Conservation (phyloP, 83 land plant genomes). For the Picea mariana region DNA sequence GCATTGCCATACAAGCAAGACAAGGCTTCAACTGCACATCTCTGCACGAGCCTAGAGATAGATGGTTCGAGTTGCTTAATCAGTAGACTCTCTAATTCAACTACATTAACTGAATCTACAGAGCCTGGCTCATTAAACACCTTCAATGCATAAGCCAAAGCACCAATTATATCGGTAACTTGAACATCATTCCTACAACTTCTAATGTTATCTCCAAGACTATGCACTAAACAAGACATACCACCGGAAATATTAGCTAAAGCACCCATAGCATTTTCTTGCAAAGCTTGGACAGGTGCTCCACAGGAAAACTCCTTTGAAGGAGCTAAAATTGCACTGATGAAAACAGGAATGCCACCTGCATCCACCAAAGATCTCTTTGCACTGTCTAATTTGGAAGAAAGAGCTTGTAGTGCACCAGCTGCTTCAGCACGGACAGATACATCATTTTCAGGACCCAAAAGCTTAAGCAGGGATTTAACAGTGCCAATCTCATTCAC, state of each 20-base stretch:
- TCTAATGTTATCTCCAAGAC: slow-evolving; percentile 59
- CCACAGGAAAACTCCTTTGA: slow-evolving; percentile 88
- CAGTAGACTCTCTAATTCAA: slow-evolving; percentile 54
- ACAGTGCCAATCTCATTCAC: slow-evolving; percentile 60
- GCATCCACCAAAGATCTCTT: slow-evolving; percentile 56
- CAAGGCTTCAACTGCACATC: slow-evolving; percentile 74
- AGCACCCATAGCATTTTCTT: slow-evolving; percentile 64
- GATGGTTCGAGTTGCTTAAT: slow-evolving; percentile 55
- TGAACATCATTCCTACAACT: slow-evolving; percentile 45
- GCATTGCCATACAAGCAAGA: slow-evolving; percentile 76
- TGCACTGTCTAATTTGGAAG: slow-evolving; percentile 46
- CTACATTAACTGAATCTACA: slow-evolving; percentile 33
- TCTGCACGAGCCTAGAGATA: slow-evolving; percentile 53
- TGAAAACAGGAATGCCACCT: slow-evolving; percentile 56
- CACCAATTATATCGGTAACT: slow-evolving; percentile 72
- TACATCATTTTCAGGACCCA: slow-evolving; percentile 49
- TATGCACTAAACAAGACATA: slow-evolving; percentile 48
- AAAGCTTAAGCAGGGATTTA: slow-evolving; percentile 49
- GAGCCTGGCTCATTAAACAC: slow-evolving; percentile 41
- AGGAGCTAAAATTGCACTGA: slow-evolving; percentile 75
- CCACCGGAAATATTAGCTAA: slow-evolving; percentile 79
- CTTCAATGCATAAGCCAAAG: slow-evolving; percentile 75
- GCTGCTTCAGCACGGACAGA: slow-evolving; percentile 80
- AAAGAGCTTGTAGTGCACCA: slow-evolving; percentile 70
- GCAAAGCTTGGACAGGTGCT: slow-evolving; percentile 51